These are phyloP conservation scores for Xylariaceae sp. DNA, from an alignment of 2,329 filamentous ascomycete species.

Conservation along the genomic window DNA sequence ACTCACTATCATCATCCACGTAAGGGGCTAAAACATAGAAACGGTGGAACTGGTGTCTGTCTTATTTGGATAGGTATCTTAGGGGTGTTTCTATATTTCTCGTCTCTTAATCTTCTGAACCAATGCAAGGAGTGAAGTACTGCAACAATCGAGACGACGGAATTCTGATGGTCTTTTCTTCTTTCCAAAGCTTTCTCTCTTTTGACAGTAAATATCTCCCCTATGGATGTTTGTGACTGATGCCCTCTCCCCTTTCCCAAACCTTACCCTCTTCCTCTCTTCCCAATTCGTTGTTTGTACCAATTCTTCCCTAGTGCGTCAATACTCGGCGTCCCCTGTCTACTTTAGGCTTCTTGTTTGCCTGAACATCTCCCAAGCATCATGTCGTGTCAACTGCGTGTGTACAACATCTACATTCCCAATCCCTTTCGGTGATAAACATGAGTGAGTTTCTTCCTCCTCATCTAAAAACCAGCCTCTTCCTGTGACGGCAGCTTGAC, in stretches of 20 bases:
- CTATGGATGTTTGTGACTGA: not conserved
- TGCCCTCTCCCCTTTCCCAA: not conserved
- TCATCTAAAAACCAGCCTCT: not conserved
- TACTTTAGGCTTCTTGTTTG: not conserved
- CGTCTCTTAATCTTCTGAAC: no score
- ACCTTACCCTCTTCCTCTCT: not conserved
- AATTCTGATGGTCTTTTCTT: no score
- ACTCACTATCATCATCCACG: no score
- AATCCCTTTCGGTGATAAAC: not conserved
- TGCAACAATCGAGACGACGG: no score
- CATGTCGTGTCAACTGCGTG: not conserved
- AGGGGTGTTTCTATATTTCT: no score
- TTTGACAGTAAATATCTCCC: not conserved
- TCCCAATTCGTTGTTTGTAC: not conserved
- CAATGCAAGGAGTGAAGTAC: no score
- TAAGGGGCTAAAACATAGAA: no score
- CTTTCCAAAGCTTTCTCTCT: constrained; percentile 14
- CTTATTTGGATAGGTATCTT: no score
- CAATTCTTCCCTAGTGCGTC: not conserved
- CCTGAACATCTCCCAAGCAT: not conserved
- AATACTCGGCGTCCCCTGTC: not conserved
- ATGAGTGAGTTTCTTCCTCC: not conserved
- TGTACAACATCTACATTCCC: not conserved
- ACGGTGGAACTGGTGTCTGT: no score
- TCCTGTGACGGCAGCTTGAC: not conserved